Base-by-base conservation (phyloP, 140 eudicot genomes). In the Bidens hawaiensis region DNA sequence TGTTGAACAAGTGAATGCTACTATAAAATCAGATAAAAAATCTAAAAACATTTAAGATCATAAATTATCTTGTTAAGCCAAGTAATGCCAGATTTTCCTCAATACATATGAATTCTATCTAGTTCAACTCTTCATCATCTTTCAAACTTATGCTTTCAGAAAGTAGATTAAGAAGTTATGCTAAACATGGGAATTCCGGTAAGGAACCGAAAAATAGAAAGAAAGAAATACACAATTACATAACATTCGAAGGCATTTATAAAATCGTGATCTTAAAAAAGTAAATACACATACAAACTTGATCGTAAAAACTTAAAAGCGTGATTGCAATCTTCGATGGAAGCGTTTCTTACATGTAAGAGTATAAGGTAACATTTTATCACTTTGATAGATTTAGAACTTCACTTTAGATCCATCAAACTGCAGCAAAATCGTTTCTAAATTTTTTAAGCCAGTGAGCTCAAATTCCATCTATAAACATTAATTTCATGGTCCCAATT, bases 391-490 rank as follows among this genome's bases (percentile, higher is more conserved):
- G 12, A 49, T 5, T 49, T 31, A 12, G 3, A 48, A 49, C 46
- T 43, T 12, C 31, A 47, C 31, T 48, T 47, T 5, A 18, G n/a
- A 46, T 64, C 23, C 24, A 18, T 26, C 5, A 18, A 63, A 28
- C 4, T 41, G 27, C 13, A 56, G 60, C 60, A 58, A 58, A 58
- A 58, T 43, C 19, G 57, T 7, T 57, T 43, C 57, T 6, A 16
- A 42, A 17, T 5, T 28, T 42, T 67, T 11, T n/a, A n/a, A 18
- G 14, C 52, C 2, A 43, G 0, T 55, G 33, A 16, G 33, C 33
- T 58, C 24, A 4, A n/a, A 40, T 26, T 67, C 12, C 72, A 54
- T 25, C 12, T 67, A 5, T 27, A 27, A 26, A 68, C 11, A 54
- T 56, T 58, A 45, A 27, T 13, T 56, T 16, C 22, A 49, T 38